These are phyloP conservation scores for Geum urbanum DNA, from an alignment of 306 rosid genomes.

Conservation along the genomic window DNA sequence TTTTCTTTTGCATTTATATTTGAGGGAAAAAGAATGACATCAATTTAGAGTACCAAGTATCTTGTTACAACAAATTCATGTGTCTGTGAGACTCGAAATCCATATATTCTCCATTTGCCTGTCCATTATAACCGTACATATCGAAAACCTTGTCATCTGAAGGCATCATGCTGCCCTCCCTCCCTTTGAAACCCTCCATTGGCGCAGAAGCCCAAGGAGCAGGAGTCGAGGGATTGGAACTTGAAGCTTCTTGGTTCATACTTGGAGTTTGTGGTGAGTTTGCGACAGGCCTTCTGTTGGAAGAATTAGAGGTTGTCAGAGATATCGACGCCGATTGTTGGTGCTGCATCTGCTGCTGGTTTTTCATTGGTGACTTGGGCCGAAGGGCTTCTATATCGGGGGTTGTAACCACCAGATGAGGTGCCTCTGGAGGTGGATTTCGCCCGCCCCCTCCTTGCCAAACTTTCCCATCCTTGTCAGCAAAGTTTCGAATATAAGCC, in stretches of 20 bases:
- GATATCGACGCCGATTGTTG: slow-evolving; percentile 64
- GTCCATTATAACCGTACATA: slow-evolving; percentile 62
- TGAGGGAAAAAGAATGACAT: slow-evolving; percentile 12
- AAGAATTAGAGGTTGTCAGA: slow-evolving; percentile 44
- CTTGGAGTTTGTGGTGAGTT: slow-evolving; percentile 66
- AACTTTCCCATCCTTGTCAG: slow-evolving; percentile 93
- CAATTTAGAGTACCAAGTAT: slow-evolving; percentile 12
- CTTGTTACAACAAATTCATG: slow-evolving; percentile 62
- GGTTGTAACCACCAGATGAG: slow-evolving; percentile 91
- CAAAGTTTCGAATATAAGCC: slow-evolving; percentile 75
- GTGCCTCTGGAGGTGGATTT: slow-evolving; percentile 95
- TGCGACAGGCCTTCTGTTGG: slow-evolving; percentile 75
- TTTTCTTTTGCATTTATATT: slow-evolving; percentile 13
- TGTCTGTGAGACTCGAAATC: slow-evolving; percentile 79
- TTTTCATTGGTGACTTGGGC: slow-evolving; percentile 98
- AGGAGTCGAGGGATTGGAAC: slow-evolving; percentile 63
- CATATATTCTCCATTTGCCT: slow-evolving; percentile 42
- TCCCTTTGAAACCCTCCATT: slow-evolving; percentile 72
- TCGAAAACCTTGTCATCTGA: slow-evolving; percentile 71
- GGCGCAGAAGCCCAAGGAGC: slow-evolving; percentile 70
- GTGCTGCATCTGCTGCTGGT: slow-evolving; percentile 93
- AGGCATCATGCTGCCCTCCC: slow-evolving; percentile 61
- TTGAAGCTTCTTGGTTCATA: slow-evolving; percentile 55
- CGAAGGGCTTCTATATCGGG: slow-evolving; percentile 90
- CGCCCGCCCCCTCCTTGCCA: slow-evolving; percentile 99